Conservation (phyloP, 2,329 filamentous ascomycete genomes). For the Fusarium euwallaceae region DNA sequence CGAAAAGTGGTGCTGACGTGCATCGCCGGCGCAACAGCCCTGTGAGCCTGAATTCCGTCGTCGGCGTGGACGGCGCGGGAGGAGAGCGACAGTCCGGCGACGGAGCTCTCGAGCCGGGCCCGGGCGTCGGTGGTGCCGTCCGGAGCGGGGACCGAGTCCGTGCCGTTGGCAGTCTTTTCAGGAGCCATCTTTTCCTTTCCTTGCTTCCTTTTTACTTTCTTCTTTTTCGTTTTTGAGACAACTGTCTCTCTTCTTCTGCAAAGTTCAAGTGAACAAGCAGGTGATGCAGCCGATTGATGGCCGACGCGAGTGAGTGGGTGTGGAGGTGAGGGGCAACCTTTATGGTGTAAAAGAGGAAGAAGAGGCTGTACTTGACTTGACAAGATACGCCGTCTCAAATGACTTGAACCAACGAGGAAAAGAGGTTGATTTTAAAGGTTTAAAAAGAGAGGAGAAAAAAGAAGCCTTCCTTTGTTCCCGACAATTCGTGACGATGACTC, state of each 20-base stretch:
- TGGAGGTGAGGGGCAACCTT: slow-evolving; percentile 32
- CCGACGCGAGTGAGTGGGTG: not conserved
- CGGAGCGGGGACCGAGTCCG: slow-evolving; percentile 11
- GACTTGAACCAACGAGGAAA: not conserved
- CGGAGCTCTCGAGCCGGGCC: slow-evolving; percentile 19
- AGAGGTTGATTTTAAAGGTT: not conserved
- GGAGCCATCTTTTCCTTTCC: slow-evolving; percentile 34
- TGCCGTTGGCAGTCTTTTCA: slow-evolving; percentile 32
- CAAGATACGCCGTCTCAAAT: not conserved
- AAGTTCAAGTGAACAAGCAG: slow-evolving; percentile 9
- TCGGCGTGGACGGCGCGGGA: slow-evolving; percentile 87
- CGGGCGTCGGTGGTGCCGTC: slow-evolving; percentile 19
- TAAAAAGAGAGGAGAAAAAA: not conserved
- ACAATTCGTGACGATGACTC: slow-evolving; percentile 3
- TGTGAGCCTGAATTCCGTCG: slow-evolving; percentile 78
- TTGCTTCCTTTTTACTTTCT: not conserved
- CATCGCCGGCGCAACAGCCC: slow-evolving; percentile 88
- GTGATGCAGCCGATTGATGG: not conserved
- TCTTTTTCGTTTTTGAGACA: not conserved
- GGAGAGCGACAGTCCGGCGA: slow-evolving; percentile 63
- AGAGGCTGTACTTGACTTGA: not conserved
- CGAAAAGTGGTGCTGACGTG: slow-evolving; percentile 94
- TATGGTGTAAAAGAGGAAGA: not conserved
- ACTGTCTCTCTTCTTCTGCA: not conserved
- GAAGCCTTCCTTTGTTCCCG: not conserved